These are phyloP conservation scores for Ophiostoma novo-ulmi DNA, from an alignment of 2,329 filamentous ascomycete species.

Conservation along the genomic window DNA sequence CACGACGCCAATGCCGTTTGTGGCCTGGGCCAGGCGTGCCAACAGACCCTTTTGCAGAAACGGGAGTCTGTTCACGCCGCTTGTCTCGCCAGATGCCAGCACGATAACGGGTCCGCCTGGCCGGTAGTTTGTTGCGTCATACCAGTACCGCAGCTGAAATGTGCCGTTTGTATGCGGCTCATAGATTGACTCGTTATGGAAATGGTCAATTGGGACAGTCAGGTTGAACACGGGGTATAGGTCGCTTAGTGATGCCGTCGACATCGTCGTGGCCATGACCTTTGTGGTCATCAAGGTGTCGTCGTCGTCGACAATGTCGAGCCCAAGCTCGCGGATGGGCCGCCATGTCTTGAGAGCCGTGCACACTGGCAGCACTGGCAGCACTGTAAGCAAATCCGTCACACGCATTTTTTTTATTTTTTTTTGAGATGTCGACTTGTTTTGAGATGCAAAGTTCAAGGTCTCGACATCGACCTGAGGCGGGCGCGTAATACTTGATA, in stretches of 20 bases:
- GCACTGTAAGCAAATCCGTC: background rate
- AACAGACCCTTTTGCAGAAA: conserved; percentile 76
- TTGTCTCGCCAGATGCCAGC: conserved; percentile 66
- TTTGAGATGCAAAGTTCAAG: background rate
- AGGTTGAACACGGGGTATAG: conserved; percentile 40
- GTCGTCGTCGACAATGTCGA: conserved; percentile 5
- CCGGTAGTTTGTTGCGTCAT: conserved; percentile 70
- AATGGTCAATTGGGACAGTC: conserved; percentile 65
- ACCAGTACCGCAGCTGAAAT: conserved; percentile 76
- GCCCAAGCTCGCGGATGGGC: conserved; percentile 10
- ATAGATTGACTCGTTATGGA: conserved; percentile 72
- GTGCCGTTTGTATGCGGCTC: conserved; percentile 65
- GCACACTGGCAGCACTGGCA: conserved; percentile 11
- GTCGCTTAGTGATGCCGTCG: background rate
- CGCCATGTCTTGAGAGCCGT: conserved; percentile 5
- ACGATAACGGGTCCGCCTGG: conserved; percentile 76
- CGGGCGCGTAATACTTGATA: background rate
- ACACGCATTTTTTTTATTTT: conserved; percentile 7
- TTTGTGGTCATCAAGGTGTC: background rate
- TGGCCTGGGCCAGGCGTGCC: conserved; percentile 63
- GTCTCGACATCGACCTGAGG: background rate
- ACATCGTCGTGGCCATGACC: background rate
- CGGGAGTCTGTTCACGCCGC: conserved; percentile 56
- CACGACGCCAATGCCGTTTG: conserved; percentile 69
- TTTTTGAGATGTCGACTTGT: background rate